phyloP scores from a whole-genome alignment of 2,329 filamentous ascomycete genomes.

The Fusarium sp. region DNA sequence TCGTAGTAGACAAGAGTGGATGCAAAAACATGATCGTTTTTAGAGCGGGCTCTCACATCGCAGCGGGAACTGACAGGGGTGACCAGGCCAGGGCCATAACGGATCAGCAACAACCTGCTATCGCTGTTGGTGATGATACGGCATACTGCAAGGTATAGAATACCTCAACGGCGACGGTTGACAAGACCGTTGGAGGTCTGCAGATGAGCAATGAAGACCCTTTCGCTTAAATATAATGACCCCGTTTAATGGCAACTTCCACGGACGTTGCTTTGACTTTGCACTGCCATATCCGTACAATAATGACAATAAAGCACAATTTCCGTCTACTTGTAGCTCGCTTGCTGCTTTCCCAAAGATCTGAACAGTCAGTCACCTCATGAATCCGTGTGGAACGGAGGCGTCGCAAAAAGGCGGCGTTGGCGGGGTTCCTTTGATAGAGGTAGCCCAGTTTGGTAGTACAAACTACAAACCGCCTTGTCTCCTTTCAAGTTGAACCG shows the following conservation, averaged over 20 bases:
- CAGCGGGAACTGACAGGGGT: conserved; percentile 35
- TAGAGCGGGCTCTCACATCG: conserved; percentile 32
- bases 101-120: conserved; percentile 26
- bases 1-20: conserved; percentile 20
- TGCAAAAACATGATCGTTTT: conserved; percentile 18
- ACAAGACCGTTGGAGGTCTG: conserved; percentile 1
- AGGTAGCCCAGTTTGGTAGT: conserved; percentile 10
- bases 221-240: conserved; percentile 5
- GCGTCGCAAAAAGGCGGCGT: conserved; percentile 30
- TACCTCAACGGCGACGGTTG: background rate
- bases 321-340: background rate
- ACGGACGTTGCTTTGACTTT: background rate
- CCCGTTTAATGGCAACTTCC: conserved; percentile 1
- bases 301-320: background rate
- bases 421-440: conserved; percentile 18
- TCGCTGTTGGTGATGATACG: conserved; percentile 15
- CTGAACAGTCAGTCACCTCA: conserved; percentile 16
- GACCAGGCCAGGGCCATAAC: conserved; percentile 4
- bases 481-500: conserved; percentile 4
- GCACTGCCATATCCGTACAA: background rate
- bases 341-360: conserved; percentile 4
- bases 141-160: conserved; percentile 9
- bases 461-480: conserved; percentile 3
- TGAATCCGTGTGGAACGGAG: conserved; percentile 29
- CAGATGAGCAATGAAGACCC: conserved; percentile 6